A percentile compares a stretch with the other conserved stretches of the same genome.
Evolutionary conservation across 768 basidiomycete genomes (phyloP).

Genomic region (Coprinopsis strossmayeri): DNA sequence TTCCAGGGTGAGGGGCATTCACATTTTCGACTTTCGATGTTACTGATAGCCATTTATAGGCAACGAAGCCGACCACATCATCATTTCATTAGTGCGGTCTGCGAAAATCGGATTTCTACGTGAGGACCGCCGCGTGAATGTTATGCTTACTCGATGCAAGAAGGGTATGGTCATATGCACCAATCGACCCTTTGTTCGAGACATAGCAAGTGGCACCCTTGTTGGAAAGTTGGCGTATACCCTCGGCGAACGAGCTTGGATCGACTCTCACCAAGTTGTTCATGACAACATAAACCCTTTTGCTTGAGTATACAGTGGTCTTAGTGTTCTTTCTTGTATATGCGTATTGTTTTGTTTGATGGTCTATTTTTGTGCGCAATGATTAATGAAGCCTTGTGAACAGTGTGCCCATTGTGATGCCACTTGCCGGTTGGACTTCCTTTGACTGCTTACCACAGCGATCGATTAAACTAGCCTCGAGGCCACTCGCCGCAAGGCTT

Average conservation of each 20-base stretch:
- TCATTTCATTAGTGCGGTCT: slow-evolving; percentile 14
- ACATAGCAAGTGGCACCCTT: slow-evolving; percentile 23
- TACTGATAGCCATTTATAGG: slow-evolving; percentile 30
- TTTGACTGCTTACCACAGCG: not conserved
- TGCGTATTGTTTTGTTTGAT: not conserved
- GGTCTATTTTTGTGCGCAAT: not conserved
- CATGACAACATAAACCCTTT: slow-evolving; percentile 10
- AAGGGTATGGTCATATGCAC: slow-evolving; percentile 61
- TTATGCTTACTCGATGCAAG: slow-evolving; percentile 71
- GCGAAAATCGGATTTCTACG: slow-evolving; percentile 45
- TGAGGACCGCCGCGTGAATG: slow-evolving; percentile 58
- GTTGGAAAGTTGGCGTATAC: slow-evolving; percentile 24
- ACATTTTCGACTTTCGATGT: not conserved
- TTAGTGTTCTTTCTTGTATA: not conserved
- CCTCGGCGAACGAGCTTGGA: slow-evolving; percentile 17
- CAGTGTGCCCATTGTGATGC: too few species aligned
- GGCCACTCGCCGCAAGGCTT: not conserved
- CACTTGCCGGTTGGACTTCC: too few species aligned
- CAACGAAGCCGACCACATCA: slow-evolving; percentile 53
- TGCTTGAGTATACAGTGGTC: not conserved
- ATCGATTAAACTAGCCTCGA: slow-evolving; percentile 6
- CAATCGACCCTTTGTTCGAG: slow-evolving; percentile 44
- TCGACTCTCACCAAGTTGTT: slow-evolving; percentile 8
- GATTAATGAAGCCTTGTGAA: not conserved
- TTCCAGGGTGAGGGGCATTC: slow-evolving; percentile 53